These are phyloP conservation scores for Phaeophleospora eucalypticola DNA, from an alignment of 2,329 filamentous ascomycete species.

Conservation along the genomic window DNA sequence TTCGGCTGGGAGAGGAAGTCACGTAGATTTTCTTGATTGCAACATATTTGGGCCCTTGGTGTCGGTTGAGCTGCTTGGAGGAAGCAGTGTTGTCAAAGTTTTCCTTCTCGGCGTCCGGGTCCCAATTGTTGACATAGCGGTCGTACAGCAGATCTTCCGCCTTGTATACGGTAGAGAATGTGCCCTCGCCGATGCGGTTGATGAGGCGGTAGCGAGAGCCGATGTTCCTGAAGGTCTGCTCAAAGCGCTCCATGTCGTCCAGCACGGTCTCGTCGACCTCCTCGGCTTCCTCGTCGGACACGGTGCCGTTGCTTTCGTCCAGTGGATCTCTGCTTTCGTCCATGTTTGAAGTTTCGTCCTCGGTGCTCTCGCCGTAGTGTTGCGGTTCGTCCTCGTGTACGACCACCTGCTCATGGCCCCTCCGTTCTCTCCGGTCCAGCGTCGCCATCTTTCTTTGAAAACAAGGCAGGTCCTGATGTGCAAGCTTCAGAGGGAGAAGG, in stretches of 20 bases:
- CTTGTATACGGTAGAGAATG: slow-evolving; percentile 98
- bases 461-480: too few species aligned
- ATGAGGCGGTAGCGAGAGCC: slow-evolving; percentile 81
- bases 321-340: slow-evolving; percentile 48
- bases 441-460: slow-evolving; percentile 22
- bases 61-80: slow-evolving; percentile 13
- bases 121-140: slow-evolving; percentile 81
- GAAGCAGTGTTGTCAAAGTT: slow-evolving; percentile 17
- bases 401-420: slow-evolving; percentile 17
- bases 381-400: slow-evolving; percentile 20
- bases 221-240: slow-evolving; percentile 78
- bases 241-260: slow-evolving; percentile 83
- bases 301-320: slow-evolving; percentile 48
- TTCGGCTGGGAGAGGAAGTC: slow-evolving; percentile 87
- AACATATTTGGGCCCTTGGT: slow-evolving; percentile 66
- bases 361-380: slow-evolving; percentile 24
- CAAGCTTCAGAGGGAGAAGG: not conserved
- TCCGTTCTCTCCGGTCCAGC: slow-evolving; percentile 10
- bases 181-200: slow-evolving; percentile 96
- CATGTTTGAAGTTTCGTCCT: slow-evolving; percentile 38
- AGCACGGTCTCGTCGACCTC: slow-evolving; percentile 64
- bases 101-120: slow-evolving; percentile 54
- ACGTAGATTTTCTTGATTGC: slow-evolving; percentile 99
- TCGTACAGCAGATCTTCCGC: slow-evolving; percentile 89
- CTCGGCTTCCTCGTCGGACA: slow-evolving; percentile 48